phyloP scores from a whole-genome alignment of 2,329 filamentous ascomycete species.

The Phaeomoniella chlamydospora region DNA sequence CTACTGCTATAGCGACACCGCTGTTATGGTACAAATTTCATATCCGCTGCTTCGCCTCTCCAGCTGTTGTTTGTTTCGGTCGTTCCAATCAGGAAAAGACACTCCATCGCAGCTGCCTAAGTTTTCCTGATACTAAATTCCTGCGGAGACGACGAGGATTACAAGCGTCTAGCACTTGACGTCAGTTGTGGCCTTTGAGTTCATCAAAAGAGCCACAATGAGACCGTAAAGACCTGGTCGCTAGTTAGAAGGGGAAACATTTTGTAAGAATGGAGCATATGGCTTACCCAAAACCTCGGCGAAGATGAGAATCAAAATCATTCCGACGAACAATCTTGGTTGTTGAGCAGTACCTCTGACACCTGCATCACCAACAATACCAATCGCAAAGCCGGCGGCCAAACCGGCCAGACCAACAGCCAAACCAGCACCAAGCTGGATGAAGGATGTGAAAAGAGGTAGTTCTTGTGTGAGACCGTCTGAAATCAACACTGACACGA shows the following conservation, averaged over 20 bases:
- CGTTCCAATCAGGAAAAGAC: too few species aligned
- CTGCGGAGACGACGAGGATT: too few species aligned
- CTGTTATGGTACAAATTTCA: too few species aligned
- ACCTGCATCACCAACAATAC: constrained; percentile 55
- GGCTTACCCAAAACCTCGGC: constrained; percentile 87
- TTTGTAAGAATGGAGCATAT: constrained; percentile 1
- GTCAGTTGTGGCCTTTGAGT: constrained; percentile 69
- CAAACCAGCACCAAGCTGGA: constrained; percentile 73
- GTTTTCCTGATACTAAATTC: neutral
- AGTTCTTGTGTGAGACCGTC: constrained; percentile 59
- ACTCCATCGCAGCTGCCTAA: neutral
- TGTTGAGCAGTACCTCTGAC: constrained; percentile 37
- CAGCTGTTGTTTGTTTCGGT: too few species aligned
- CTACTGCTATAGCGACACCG: too few species aligned
- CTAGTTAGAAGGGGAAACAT: constrained; percentile 12
- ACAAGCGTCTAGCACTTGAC: constrained; percentile 44
- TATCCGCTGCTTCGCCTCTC: too few species aligned
- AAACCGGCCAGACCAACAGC: constrained; percentile 70
- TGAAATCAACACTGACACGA: constrained; percentile 77
- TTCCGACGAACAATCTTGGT: constrained; percentile 56
- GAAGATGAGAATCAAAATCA: constrained; percentile 99
- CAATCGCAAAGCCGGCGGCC: constrained; percentile 72
- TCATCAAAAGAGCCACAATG: constrained; percentile 98
- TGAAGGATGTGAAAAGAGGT: constrained; percentile 68
- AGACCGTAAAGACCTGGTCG: constrained; percentile 84